Evolutionary conservation across 768 basidiomycete genomes (phyloP), one percentile per base, ranked within the genome.

Genomic region (Tricholoma sp.): DNA sequence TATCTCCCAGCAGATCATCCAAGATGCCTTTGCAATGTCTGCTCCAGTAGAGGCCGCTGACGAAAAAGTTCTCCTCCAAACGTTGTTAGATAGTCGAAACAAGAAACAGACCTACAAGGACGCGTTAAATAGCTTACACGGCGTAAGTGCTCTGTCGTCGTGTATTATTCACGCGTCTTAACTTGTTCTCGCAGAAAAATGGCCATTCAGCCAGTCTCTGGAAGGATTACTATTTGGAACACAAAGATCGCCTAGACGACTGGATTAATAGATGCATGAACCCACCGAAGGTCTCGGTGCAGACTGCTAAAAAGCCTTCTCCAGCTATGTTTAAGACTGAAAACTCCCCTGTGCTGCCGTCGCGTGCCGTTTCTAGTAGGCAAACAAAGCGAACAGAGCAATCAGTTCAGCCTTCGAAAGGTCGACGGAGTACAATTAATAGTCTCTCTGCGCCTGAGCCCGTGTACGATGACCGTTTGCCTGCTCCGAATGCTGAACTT

Each of bases 141-240:
- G 84, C 32, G 87, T 88, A 65, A 61, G 82, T 68, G 33, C 36
- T 31, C 13, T 36, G 11, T 28, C 50, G 48, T 59, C 36, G n/a
- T 11, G 29, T 18, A n/a, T 57, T 17, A 36, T 55, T 48, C 47
- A 57, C 58, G 55, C 55, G 54, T 63, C 65, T 66, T n/a, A 66
- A 41, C 37, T 28, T 13, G 45, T 34, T 50, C 28, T 28, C 34
- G 11, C 55, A 82, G 81, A 76, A 65, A 66, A 77, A 77, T 56
- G 75, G 74, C 5, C 79, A 81, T 64, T 75, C 78, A 15, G 79
- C 86, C 36, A 83, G 76, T 65, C 69, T 86, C 20, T 91, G 88
- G 88, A 90, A 89, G 64, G 89, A 91, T 62, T 89, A 89, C 65
- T 91, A 86, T 61, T 76, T 91, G 13, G 86, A 89, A 55, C 78